phyloP scores from a whole-genome alignment of 768 basidiomycete species.

The Austroboletus festivus region DNA sequence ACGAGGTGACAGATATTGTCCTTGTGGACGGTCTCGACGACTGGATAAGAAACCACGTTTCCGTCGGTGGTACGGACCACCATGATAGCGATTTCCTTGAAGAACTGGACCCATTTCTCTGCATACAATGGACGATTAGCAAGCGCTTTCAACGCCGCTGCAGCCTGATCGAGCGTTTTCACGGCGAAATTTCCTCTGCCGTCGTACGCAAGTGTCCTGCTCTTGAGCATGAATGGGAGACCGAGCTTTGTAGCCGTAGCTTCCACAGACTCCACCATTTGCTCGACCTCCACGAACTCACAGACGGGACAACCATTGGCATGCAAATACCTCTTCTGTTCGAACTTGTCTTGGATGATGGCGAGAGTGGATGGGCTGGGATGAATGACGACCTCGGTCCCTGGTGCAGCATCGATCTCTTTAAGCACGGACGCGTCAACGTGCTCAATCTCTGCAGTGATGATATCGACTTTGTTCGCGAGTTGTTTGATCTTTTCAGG shows the following conservation, averaged over 20 bases:
- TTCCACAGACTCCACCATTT: slow-evolving; percentile 47
- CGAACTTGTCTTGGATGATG: slow-evolving; percentile 77
- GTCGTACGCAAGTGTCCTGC: slow-evolving; percentile 92
- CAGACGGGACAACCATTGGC: slow-evolving; percentile 50
- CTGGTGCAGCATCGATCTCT: slow-evolving; percentile 30
- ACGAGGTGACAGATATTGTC: slow-evolving; percentile 93
- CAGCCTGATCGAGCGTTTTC: slow-evolving; percentile 47
- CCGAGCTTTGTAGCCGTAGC: slow-evolving; percentile 60
- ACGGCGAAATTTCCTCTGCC: slow-evolving; percentile 90
- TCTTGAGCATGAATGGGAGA: slow-evolving; percentile 93
- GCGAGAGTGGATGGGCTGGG: slow-evolving; percentile 81
- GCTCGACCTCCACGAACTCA: slow-evolving; percentile 59
- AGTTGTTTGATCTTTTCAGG: slow-evolving; percentile 75
- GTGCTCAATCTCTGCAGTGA: slow-evolving; percentile 97
- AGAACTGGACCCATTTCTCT: slow-evolving; percentile 89
- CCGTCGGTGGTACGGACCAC: slow-evolving; percentile 80
- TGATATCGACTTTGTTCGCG: slow-evolving; percentile 74
- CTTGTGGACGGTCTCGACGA: slow-evolving; percentile 93
- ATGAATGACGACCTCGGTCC: slow-evolving; percentile 45
- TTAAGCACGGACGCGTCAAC: slow-evolving; percentile 77
- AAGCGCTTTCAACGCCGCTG: slow-evolving; percentile 51
- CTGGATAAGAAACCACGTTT: slow-evolving; percentile 79
- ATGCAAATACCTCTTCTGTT: slow-evolving; percentile 59
- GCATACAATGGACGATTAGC: slow-evolving; percentile 80
- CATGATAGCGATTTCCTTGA: slow-evolving; percentile 93